Evolutionary conservation across 306 rosid genomes (phyloP), one percentile per base, ranked within the genome.

Genomic region (Herpetospermum pedunculosum): DNA sequence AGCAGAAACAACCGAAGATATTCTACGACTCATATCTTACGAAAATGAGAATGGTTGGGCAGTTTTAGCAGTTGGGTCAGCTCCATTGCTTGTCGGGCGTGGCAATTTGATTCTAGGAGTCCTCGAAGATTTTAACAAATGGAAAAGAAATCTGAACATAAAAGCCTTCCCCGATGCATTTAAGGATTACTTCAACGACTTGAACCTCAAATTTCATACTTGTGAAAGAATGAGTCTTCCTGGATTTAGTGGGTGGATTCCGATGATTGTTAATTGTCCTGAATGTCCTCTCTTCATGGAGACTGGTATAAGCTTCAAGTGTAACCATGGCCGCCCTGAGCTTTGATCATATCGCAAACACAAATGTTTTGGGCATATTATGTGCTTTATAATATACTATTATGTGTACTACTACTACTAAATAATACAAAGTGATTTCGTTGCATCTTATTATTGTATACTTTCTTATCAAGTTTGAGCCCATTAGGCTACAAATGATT

Each of bases 11-110:
- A 60, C 68, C 1, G 43, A 60, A 18, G 68, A 60, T 8, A 60
- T 60, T 1, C n/a, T 60, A 16, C 70, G 70, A 34, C 25, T 62
- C 2, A 62, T 62, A 34, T 62, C 70, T 1, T 62, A 62, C 0
- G 70, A 62, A 62, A 62, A 62, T 4, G 70, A 62, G 2, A 34
- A 62, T n/a, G 70, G 70, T 62, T 62, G 70, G 70, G 70, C 70
- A 18, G 23, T 62, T 19, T 4, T 62, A 62, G 46, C 70, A 0
- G 46, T 62, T 34, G 70, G 70, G 0, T 34, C 16, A 1, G 16
- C 70, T 32, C 70, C 70, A 7, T 62, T 62, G 28, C 70, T 62
- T 0, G 70, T 62, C 18, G 70, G 16, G 4, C 70, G 70, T 8
- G 70, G 70, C 7, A 62, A 62, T 35, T 34, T 62, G 44, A 34